Conservation (phyloP, 495 filamentous ascomycete species). For the Chaetomium tenue region DNA sequence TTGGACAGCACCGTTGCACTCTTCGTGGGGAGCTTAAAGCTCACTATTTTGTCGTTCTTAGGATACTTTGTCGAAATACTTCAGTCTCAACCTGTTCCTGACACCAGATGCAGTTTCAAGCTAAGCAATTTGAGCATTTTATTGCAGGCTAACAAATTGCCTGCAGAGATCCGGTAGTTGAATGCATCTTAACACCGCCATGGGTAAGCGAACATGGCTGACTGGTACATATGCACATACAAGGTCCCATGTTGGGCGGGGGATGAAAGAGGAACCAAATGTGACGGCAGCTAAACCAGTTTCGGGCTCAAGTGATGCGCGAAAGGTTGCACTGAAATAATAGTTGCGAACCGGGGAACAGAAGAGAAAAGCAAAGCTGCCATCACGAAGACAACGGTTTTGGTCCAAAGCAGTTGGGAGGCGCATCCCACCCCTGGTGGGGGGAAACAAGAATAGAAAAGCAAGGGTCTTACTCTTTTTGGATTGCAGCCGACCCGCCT, state of each 20-base stretch:
- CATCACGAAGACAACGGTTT: too few relatives aligned
- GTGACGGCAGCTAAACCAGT: not conserved
- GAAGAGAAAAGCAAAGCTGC: too few relatives aligned
- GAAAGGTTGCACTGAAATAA: too few relatives aligned
- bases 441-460: not conserved
- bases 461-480: constrained; percentile 11
- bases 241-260: not conserved
- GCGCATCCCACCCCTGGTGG: not conserved
- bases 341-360: too few relatives aligned
- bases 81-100: not conserved
- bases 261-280: not conserved
- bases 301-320: too few relatives aligned
- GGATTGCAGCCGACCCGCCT: constrained; percentile 14
- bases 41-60: not conserved
- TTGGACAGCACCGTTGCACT: not conserved
- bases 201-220: too few relatives aligned
- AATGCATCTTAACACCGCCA: not conserved
- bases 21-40: not conserved
- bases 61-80: not conserved
- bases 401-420: not conserved
- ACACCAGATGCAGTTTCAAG: not conserved
- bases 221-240: too few relatives aligned
- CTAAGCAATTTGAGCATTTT: not conserved
- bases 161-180: constrained; percentile 1
- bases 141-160: not conserved